Evolutionary conservation across 2,329 filamentous ascomycete species (phyloP), one percentile per base, ranked within the genome.

Genomic region (Balansia obtecta): DNA sequence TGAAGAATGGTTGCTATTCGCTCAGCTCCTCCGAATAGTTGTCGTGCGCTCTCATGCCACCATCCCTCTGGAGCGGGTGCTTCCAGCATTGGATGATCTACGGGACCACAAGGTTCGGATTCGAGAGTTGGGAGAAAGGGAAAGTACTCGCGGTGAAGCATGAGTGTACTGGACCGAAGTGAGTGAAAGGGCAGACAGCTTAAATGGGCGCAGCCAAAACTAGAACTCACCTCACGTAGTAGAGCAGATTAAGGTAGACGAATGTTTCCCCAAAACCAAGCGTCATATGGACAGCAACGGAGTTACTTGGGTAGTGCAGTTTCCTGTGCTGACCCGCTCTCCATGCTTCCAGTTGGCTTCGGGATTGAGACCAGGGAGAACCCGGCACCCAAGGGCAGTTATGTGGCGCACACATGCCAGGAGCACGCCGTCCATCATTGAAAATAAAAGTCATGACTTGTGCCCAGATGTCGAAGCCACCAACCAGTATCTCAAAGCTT

Each of bases 381-480:
- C 59, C 60, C 0, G 58, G 53, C 0, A 62, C 61, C 69, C 69
- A 73, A 0, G 69, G 69, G 27, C 67, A 67, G 34, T 71, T 69
- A 22, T 64, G 58, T 1, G 63, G 59, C 1, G 56, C 57, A 41
- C 64, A 66, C 65, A 72, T 68, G 1, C 65, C 65, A 0, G 65
- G 65, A 0, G 67, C 66, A 2, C 65, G 64, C 1, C 70, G 61
- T 0, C 71, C 71, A 41, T 71, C 69, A 20, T 67, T 69, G 22
- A 70, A 66, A 4, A 72, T 61, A 38, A 68, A 72, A 0, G 65
- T 63, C 58, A 71, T 65, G 0, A 72, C 61, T 10, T 67, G 59
- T 0, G 67, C 61, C 56, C 69, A 72, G 3, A 73, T 71, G 22
- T 72, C 69, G 37, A 73, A 69, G 0, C 71, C 70, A n/a, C 62